Conservation (phyloP, 495 filamentous ascomycete species). For the Trichocladium antarcticum region DNA sequence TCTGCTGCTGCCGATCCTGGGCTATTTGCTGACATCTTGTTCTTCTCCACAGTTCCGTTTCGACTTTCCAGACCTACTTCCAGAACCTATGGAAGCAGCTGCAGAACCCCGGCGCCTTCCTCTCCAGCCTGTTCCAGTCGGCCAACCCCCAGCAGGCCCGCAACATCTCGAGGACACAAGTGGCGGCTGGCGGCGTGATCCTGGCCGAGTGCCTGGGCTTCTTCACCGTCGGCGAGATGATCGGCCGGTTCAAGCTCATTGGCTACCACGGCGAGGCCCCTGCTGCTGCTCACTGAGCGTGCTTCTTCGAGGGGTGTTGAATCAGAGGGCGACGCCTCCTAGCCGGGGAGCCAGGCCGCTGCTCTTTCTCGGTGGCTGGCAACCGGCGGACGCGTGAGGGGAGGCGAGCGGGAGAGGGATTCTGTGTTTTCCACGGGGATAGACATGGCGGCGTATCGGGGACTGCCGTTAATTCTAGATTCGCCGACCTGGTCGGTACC, state of each 20-base stretch:
- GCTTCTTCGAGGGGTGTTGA: background rate
- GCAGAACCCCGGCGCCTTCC: constrained; percentile 50
- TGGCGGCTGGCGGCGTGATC: constrained; percentile 61
- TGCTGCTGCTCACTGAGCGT: constrained; percentile 49
- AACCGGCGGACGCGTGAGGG: background rate
- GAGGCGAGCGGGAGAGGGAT: background rate
- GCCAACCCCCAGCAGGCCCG: constrained; percentile 51
- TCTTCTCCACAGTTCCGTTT: constrained; percentile 46
- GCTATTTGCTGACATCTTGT: constrained; percentile 20
- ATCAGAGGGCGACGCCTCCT: background rate
- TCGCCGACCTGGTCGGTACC: constrained; percentile 10
- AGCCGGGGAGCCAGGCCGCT: background rate
- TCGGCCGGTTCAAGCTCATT: constrained; percentile 84
- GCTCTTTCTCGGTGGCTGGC: constrained; percentile 1
- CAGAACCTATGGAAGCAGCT: constrained; percentile 56
- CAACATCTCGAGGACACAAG: constrained; percentile 56
- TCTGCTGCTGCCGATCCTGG: background rate
- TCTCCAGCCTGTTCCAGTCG: too few species aligned
- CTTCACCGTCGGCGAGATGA: constrained; percentile 96
- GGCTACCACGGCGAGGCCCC: constrained; percentile 67
- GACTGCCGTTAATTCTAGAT: constrained; percentile 12
- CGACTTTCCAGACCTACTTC: constrained; percentile 80
- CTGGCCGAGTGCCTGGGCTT: constrained; percentile 84
- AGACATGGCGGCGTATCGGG: constrained; percentile 17
- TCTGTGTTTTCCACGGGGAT: constrained; percentile 8